Conservation (phyloP, 139 green algal species). For the Picochlorum sp. region DNA sequence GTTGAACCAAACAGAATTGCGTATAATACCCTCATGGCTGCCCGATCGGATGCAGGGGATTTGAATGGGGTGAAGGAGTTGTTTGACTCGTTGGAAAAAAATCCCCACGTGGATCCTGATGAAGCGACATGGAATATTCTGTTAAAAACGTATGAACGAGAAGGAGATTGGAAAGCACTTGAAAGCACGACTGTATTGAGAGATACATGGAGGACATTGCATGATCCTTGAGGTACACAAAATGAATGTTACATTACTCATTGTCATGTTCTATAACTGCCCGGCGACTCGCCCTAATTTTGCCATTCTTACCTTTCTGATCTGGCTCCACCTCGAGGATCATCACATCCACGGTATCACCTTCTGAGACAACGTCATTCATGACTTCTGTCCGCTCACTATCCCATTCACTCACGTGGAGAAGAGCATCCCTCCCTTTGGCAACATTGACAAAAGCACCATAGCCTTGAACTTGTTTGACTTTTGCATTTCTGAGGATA, state of each 20-base stretch:
- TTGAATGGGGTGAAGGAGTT: neutral
- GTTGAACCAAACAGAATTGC: neutral
- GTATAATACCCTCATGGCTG: conserved; percentile 11
- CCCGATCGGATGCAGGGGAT: conserved; percentile 3
- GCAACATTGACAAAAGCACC: conserved; percentile 55
- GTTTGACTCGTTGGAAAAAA: neutral
- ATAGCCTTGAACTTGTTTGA: conserved; percentile 40
- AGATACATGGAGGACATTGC: neutral
- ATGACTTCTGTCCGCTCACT: conserved; percentile 27
- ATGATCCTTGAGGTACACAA: neutral
- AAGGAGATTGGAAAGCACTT: neutral
- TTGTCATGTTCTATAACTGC: conserved; percentile 10
- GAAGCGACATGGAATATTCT: conserved; percentile 9
- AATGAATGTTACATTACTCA: neutral
- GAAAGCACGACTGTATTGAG: neutral
- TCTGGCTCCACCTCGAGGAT: conserved; percentile 38
- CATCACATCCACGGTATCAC: conserved; percentile 75
- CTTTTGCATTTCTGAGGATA: conserved; percentile 21
- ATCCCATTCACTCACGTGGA: conserved; percentile 64
- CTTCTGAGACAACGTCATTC: conserved; percentile 43
- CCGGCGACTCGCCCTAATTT: conserved; percentile 15
- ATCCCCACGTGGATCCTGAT: neutral
- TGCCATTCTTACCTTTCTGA: conserved; percentile 11
- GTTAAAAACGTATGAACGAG: neutral
- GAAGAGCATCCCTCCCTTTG: conserved; percentile 48